Conservation (phyloP, 305 asterid species). For the Nicotiana rustica region DNA sequence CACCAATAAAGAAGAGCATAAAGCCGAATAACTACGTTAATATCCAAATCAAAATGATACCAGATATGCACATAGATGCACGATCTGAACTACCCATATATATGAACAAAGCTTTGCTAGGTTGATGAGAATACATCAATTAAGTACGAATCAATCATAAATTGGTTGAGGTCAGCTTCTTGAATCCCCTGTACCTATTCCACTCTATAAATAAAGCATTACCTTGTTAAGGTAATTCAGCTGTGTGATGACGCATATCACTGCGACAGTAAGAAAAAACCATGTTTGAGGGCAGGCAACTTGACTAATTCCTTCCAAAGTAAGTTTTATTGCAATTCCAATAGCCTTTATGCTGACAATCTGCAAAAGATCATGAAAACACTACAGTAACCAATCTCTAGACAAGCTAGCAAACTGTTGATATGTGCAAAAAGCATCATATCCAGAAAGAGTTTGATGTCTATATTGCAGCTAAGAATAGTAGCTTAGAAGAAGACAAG, state of each 20-base stretch:
- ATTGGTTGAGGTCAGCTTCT: background rate
- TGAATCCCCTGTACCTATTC: background rate
- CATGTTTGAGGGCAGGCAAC: conserved; percentile 74
- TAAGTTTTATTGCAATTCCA: conserved; percentile 83
- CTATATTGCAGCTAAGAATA: conserved; percentile 15
- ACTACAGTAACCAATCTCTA: conserved; percentile 26
- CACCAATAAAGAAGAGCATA: background rate
- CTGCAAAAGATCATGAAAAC: conserved; percentile 45
- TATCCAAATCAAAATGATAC: conserved; percentile 18
- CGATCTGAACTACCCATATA: background rate
- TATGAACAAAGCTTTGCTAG: background rate
- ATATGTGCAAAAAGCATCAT: background rate
- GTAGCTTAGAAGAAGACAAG: conserved; percentile 12
- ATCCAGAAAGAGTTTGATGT: conserved; percentile 6
- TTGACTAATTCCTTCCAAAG: conserved; percentile 75
- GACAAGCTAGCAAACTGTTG: conserved; percentile 24
- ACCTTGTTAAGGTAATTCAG: conserved; percentile 85
- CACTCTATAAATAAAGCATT: conserved; percentile 1
- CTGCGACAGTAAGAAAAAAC: conserved; percentile 69
- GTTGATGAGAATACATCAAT: background rate
- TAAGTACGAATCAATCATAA: background rate
- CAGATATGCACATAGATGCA: conserved; percentile 11
- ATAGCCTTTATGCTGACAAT: conserved; percentile 83
- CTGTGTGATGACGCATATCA: conserved; percentile 68
- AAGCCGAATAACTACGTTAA: background rate